Conservation (phyloP, 768 basidiomycete species). For the Lentinula sp. region DNA sequence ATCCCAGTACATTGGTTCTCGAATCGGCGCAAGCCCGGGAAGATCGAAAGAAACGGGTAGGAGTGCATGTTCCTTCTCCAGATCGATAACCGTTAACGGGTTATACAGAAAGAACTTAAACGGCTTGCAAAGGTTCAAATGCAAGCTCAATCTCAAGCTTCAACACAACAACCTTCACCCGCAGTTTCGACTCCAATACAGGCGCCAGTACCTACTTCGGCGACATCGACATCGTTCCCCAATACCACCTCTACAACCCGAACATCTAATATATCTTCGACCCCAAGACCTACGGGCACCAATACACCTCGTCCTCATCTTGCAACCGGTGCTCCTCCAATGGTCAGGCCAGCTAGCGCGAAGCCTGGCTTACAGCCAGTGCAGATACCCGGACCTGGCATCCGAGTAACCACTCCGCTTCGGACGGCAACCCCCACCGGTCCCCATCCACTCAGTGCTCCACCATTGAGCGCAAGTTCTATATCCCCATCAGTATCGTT, state of each 20-base stretch:
- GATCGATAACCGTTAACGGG: background rate
- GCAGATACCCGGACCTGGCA: conserved; percentile 15
- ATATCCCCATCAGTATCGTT: conserved; percentile 4
- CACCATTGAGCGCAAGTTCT: conserved; percentile 11
- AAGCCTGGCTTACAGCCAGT: conserved; percentile 16
- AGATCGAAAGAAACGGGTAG: conserved; percentile 70
- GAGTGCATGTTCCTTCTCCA: conserved; percentile 20
- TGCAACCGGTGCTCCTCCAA: conserved; percentile 12
- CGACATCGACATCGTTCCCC: conserved; percentile 21
- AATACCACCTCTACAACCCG: conserved; percentile 21
- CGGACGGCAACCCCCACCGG: conserved; percentile 10
- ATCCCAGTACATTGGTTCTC: conserved; percentile 48
- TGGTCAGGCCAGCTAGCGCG: conserved; percentile 8
- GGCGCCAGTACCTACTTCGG: conserved; percentile 23
- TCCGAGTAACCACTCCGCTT: conserved; percentile 11
- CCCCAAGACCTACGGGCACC: conserved; percentile 16
- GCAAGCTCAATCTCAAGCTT: conserved; percentile 23
- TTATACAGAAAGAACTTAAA: conserved; percentile 62
- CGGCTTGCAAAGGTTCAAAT: conserved; percentile 55
- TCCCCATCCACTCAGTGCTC: conserved; percentile 14
- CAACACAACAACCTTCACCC: conserved; percentile 14
- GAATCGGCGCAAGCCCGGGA: conserved; percentile 73
- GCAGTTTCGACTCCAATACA: conserved; percentile 13
- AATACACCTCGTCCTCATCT: conserved; percentile 26
- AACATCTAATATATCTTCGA: conserved; percentile 19